phyloP scores from a whole-genome alignment of 495 filamentous ascomycete genomes.

The Aspergillus carlsbadensis region DNA sequence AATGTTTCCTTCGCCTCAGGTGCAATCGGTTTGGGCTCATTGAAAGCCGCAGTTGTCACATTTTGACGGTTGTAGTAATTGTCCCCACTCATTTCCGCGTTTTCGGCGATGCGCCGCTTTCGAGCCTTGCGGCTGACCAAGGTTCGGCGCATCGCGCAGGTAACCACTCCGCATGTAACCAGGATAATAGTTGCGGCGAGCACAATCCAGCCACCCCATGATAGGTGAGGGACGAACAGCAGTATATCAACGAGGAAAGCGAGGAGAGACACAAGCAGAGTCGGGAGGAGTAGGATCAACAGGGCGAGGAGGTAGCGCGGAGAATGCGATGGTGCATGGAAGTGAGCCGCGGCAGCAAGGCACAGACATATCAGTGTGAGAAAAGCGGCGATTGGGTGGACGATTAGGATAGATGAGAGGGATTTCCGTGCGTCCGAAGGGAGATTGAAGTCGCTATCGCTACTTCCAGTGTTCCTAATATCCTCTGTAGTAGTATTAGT shows the following conservation, averaged over 20 bases:
- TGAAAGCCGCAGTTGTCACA: slow-evolving; percentile 42
- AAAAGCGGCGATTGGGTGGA: slow-evolving; percentile 88
- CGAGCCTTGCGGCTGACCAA: slow-evolving; percentile 88
- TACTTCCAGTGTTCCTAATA: slow-evolving; percentile 37
- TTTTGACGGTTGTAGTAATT: slow-evolving; percentile 82
- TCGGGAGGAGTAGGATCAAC: slow-evolving; percentile 81
- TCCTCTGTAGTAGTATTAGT: slow-evolving; percentile 33
- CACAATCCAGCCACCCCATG: slow-evolving; percentile 95
- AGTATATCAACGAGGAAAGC: slow-evolving; percentile 95
- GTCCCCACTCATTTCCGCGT: slow-evolving; percentile 91
- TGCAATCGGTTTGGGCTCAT: slow-evolving; percentile 34
- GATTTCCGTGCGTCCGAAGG: slow-evolving; percentile 71
- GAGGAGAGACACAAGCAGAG: slow-evolving; percentile 78
- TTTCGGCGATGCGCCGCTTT: slow-evolving; percentile 87
- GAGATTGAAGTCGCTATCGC: slow-evolving; percentile 64
- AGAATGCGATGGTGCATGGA: slow-evolving; percentile 90
- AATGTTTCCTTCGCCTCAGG: slow-evolving; percentile 55
- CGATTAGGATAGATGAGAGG: slow-evolving; percentile 86
- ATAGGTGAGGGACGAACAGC: slow-evolving; percentile 89
- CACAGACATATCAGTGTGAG: slow-evolving; percentile 81
- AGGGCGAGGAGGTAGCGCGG: slow-evolving; percentile 81
- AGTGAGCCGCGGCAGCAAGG: slow-evolving; percentile 77
- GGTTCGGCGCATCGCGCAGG: slow-evolving; percentile 95
- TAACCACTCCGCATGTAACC: slow-evolving; percentile 77
- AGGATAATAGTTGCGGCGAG: slow-evolving; percentile 87